phyloP scores from a whole-genome alignment of 1,139 yeast species.

The Lodderomyces jiufengensis region DNA sequence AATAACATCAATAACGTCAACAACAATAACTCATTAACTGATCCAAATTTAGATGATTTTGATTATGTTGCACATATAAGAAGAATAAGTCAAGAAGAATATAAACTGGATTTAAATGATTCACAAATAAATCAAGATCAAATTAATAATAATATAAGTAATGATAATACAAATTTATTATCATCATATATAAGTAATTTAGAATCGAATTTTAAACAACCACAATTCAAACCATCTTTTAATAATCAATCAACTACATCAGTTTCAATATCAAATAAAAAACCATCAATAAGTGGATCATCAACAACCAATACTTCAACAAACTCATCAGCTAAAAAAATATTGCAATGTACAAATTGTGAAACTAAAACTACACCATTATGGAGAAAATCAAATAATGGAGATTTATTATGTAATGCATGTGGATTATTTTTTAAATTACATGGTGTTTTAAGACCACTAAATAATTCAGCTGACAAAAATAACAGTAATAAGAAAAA shows the following conservation, averaged over 20 bases:
- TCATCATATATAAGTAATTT: slow-evolving; percentile 40
- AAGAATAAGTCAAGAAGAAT: slow-evolving; percentile 41
- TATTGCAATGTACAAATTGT: slow-evolving; percentile 43
- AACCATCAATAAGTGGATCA: slow-evolving; percentile 13
- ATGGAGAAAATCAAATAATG: slow-evolving; percentile 45
- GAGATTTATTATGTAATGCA: slow-evolving; percentile 46
- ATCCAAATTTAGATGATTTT: slow-evolving; percentile 39
- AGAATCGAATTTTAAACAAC: slow-evolving; percentile 29
- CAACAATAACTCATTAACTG: slow-evolving; percentile 10
- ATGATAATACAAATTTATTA: slow-evolving; percentile 25
- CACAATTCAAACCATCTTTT: not conserved
- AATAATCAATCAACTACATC: slow-evolving; percentile 8
- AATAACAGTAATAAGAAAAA: not conserved
- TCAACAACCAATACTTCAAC: slow-evolving; percentile 8
- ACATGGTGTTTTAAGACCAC: slow-evolving; percentile 45
- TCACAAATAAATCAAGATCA: no score
- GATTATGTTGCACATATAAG: slow-evolving; percentile 49
- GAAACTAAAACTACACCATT: slow-evolving; percentile 45
- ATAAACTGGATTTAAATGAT: slow-evolving; percentile 9
- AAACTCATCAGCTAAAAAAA: slow-evolving; percentile 18
- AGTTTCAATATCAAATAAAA: slow-evolving; percentile 18
- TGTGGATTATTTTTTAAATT: slow-evolving; percentile 47
- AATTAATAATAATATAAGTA: slow-evolving; percentile 1
- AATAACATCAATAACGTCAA: not conserved
- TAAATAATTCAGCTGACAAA: slow-evolving; percentile 18